Evolutionary conservation across 2,329 filamentous ascomycete genomes (phyloP).

Genomic region (Monosporascus cannonballus): DNA sequence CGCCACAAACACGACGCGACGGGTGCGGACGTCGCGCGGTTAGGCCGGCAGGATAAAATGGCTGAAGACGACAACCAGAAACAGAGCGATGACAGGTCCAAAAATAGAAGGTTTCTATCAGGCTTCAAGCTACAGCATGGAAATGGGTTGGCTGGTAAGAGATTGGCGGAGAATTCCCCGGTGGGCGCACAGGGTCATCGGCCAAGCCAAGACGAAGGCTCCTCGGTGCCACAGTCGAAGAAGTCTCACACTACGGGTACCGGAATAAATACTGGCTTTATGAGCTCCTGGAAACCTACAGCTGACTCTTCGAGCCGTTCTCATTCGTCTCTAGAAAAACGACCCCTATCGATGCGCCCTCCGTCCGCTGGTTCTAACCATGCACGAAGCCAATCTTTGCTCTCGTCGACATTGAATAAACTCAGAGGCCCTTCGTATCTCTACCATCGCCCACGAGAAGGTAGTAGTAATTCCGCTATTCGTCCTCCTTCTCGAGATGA

Average conservation of each 20-base stretch:
- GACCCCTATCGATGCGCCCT: constrained; percentile 12
- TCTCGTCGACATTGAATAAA: constrained; percentile 23
- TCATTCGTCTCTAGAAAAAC: constrained; percentile 22
- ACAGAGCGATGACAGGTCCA: constrained; percentile 18
- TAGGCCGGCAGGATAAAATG: constrained; percentile 11
- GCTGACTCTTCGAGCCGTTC: constrained; percentile 23
- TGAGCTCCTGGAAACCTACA: constrained; percentile 19
- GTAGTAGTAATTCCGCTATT: constrained; percentile 3
- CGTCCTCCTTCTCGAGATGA: constrained; percentile 6
- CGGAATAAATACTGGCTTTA: constrained; percentile 10
- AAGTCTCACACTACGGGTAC: constrained; percentile 7
- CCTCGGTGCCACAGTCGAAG: constrained; percentile 9
- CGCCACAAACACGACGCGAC: constrained; percentile 13
- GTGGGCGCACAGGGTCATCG: constrained; percentile 10
- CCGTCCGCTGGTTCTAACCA: constrained; percentile 17
- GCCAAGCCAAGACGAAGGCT: constrained; percentile 6
- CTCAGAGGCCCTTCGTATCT: constrained; percentile 27
- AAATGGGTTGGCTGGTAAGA: constrained; percentile 20
- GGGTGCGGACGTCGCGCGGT: constrained; percentile 7
- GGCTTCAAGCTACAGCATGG: constrained; percentile 21
- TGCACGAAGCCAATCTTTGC: constrained; percentile 24
- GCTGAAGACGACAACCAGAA: constrained; percentile 6
- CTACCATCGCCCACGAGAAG: constrained; percentile 18
- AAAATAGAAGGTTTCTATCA: constrained; percentile 23
- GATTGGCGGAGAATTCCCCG: constrained; percentile 14